phyloP scores from a whole-genome alignment of 1,284 basidiomycete species.

The Ceratobasidium sp. region DNA sequence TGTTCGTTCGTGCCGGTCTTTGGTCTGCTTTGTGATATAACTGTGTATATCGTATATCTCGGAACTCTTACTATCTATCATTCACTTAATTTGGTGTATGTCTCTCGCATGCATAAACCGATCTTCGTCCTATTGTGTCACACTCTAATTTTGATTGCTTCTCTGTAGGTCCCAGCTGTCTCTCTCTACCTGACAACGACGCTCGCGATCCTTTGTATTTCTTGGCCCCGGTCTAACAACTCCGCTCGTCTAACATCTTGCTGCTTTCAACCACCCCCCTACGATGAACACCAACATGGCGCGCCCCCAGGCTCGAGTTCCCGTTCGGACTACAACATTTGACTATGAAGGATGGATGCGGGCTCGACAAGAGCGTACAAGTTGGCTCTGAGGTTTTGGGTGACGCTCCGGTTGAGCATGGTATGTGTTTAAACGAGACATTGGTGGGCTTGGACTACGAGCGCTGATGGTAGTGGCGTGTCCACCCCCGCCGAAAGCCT shows the following conservation, averaged over 20 bases:
- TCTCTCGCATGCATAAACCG: not conserved
- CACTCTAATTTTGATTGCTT: slow-evolving; percentile 15
- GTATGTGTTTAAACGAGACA: not conserved
- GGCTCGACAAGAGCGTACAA: not conserved
- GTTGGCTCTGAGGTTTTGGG: not conserved
- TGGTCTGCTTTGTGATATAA: not conserved
- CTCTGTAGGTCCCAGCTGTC: not conserved
- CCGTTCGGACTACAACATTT: slow-evolving; percentile 16
- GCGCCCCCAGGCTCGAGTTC: slow-evolving; percentile 12
- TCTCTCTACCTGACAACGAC: not conserved
- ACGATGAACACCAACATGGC: slow-evolving; percentile 7
- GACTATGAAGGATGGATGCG: slow-evolving; percentile 33
- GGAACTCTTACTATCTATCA: not conserved
- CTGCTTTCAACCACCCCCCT: not conserved
- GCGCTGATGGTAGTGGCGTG: slow-evolving; percentile 6
- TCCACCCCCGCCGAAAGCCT: slow-evolving; percentile 21
- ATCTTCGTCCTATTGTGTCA: not conserved
- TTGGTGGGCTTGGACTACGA: not conserved
- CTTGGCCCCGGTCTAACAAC: not conserved
- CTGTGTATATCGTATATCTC: not conserved
- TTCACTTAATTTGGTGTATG: not conserved
- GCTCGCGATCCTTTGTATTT: slow-evolving; percentile 15
- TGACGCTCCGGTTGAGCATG: slow-evolving; percentile 5
- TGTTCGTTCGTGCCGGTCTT: slow-evolving; percentile 1
- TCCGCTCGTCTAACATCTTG: not conserved